phyloP scores from a whole-genome alignment of 176 grass and related monocot species.

The Hyparrhenia diplandra region DNA sequence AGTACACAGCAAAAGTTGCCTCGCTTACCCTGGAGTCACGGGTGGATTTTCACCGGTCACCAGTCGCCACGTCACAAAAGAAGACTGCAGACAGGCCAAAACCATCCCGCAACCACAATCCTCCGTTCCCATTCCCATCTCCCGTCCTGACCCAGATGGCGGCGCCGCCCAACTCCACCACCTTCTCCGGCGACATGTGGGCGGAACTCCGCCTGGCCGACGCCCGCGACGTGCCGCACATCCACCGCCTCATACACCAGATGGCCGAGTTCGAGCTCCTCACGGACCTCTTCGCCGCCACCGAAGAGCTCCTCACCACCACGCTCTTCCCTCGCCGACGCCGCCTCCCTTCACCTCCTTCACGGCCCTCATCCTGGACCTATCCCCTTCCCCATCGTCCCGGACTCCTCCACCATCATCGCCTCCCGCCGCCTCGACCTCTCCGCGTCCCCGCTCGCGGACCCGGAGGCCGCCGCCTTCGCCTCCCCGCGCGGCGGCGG shows the following conservation, averaged over 20 bases:
- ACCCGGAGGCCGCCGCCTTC: slow-evolving; percentile 48
- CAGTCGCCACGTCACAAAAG: neutral
- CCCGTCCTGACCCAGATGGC: slow-evolving; percentile 36
- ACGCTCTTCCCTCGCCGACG: slow-evolving; percentile 48
- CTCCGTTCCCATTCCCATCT: neutral
- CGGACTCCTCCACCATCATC: slow-evolving; percentile 16
- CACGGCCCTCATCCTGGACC: slow-evolving; percentile 64
- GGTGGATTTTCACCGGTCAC: too few relatives aligned
- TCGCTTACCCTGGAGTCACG: too few relatives aligned
- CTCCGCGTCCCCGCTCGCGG: slow-evolving; percentile 26
- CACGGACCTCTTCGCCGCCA: slow-evolving; percentile 81
- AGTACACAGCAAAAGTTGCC: too few relatives aligned
- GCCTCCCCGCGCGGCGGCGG: slow-evolving; percentile 35
- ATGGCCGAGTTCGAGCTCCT: slow-evolving; percentile 94
- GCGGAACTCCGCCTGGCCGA: slow-evolving; percentile 71
- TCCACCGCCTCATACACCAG: slow-evolving; percentile 74
- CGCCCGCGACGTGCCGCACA: slow-evolving; percentile 62
- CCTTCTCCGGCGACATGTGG: slow-evolving; percentile 52
- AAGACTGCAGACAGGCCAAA: too few relatives aligned
- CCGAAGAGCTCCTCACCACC: slow-evolving; percentile 43
- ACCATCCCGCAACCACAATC: neutral
- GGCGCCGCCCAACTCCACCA: slow-evolving; percentile 26
- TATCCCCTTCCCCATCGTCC: slow-evolving; percentile 26
- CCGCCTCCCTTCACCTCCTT: slow-evolving; percentile 56
- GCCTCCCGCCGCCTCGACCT: slow-evolving; percentile 43